A percentile compares a stretch with the other conserved stretches of the same genome.
Evolutionary conservation across 2,329 filamentous ascomycete species (phyloP).

Genomic region (Purpureocillium lavendulum): DNA sequence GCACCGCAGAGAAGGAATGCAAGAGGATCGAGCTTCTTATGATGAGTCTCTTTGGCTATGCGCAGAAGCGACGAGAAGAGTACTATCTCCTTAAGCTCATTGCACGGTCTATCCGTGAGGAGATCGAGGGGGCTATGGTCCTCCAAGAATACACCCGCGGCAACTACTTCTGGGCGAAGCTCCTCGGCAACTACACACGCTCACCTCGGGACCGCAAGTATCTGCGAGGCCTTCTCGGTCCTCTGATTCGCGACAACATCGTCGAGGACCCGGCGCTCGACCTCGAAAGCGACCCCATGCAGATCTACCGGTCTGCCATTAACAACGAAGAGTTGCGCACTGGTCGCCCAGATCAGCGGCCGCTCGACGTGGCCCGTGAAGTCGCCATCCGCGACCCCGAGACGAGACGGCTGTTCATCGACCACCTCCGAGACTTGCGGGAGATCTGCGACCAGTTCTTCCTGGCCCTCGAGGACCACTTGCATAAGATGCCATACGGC

Average conservation of each 20-base stretch:
- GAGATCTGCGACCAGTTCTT: constrained; percentile 94
- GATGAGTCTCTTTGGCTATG: constrained; percentile 95
- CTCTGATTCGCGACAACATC: constrained; percentile 82
- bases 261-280: constrained; percentile 87
- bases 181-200: constrained; percentile 79
- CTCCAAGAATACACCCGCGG: constrained; percentile 82
- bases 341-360: constrained; percentile 71
- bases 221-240: constrained; percentile 75
- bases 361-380: constrained; percentile 79
- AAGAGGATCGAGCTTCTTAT: constrained; percentile 89
- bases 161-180: constrained; percentile 87
- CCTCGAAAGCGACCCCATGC: constrained; percentile 92
- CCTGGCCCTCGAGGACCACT: constrained; percentile 66
- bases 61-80: constrained; percentile 92
- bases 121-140: constrained; percentile 63
- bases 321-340: constrained; percentile 96
- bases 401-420: constrained; percentile 85
- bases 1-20: constrained; percentile 81
- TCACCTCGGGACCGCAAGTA: constrained; percentile 91
- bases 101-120: constrained; percentile 72
- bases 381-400: constrained; percentile 93
- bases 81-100: constrained; percentile 93
- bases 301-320: constrained; percentile 91
- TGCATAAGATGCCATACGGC: constrained; percentile 88
- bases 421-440: constrained; percentile 85